Percentiles rank a stretch among this genome's conserved stretches.
Evolutionary conservation across 768 basidiomycete species (phyloP).

Genomic region (Phaeotremella skinneri): DNA sequence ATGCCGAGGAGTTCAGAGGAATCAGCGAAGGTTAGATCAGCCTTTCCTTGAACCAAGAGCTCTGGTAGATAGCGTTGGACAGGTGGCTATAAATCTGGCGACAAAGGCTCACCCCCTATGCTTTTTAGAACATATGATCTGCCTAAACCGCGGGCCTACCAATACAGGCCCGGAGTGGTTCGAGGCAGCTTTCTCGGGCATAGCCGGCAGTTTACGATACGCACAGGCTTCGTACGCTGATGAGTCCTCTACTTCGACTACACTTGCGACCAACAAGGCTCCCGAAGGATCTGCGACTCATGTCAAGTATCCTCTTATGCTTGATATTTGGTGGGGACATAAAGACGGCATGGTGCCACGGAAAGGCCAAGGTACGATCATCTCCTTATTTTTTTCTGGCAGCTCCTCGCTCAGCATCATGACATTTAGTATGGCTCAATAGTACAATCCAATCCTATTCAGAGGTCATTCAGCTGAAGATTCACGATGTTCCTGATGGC

Average conservation of each 20-base stretch:
- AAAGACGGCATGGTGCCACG: constrained; percentile 42
- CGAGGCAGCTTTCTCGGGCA: constrained; percentile 14
- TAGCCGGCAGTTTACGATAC: constrained; percentile 13
- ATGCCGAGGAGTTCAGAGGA: constrained; percentile 34
- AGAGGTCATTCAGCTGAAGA: constrained; percentile 17
- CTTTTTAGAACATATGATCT: constrained; percentile 40
- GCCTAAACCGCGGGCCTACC: constrained; percentile 37
- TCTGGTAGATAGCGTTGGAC: too few species aligned
- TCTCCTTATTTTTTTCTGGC: neutral
- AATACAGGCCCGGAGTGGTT: constrained; percentile 47
- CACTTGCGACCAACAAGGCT: too few species aligned
- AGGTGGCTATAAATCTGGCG: too few species aligned
- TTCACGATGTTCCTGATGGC: constrained; percentile 42
- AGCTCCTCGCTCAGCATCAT: neutral
- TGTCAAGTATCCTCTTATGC: constrained; percentile 11
- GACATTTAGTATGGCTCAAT: constrained; percentile 31
- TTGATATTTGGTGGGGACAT: constrained; percentile 46
- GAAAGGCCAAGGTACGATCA: constrained; percentile 42
- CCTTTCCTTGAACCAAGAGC: too few species aligned
- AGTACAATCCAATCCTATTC: constrained; percentile 18
- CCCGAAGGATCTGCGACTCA: neutral
- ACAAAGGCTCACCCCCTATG: too few species aligned
- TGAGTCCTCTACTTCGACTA: too few species aligned
- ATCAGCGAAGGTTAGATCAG: constrained; percentile 37
- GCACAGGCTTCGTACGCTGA: too few species aligned